Conservation (phyloP, 2,329 filamentous ascomycete species). For the Aspergillus sp. region DNA sequence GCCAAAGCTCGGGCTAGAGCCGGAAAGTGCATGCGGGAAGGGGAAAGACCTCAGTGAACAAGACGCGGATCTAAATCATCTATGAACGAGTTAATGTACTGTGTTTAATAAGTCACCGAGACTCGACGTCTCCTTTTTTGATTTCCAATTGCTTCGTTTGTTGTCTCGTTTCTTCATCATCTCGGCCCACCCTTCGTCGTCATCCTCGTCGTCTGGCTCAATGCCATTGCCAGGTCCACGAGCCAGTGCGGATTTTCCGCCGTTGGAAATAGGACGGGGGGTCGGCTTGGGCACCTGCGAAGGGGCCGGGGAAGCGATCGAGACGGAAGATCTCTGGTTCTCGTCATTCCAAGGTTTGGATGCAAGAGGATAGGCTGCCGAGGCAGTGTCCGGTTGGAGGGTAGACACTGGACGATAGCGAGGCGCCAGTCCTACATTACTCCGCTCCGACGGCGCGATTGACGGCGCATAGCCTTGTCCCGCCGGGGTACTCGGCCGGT, state of each 20-base stretch:
- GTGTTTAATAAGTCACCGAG: slow-evolving; percentile 40
- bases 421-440: slow-evolving; percentile 85
- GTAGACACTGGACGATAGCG: slow-evolving; percentile 88
- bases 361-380: slow-evolving; percentile 33
- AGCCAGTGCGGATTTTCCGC: slow-evolving; percentile 17
- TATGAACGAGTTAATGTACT: slow-evolving; percentile 28
- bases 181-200: slow-evolving; percentile 52
- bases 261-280: slow-evolving; percentile 29
- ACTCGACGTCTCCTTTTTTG: slow-evolving; percentile 39
- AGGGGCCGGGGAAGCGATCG: slow-evolving; percentile 21
- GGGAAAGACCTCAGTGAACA: slow-evolving; percentile 10
- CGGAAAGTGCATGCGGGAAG: slow-evolving; percentile 3
- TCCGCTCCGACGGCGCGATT: slow-evolving; percentile 92
- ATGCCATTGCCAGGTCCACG: slow-evolving; percentile 19
- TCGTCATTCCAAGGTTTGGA: slow-evolving; percentile 41
- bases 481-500: slow-evolving; percentile 24
- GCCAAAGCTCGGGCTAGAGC: slow-evolving; percentile 3
- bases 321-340: slow-evolving; percentile 27
- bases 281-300: slow-evolving; percentile 29
- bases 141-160: slow-evolving; percentile 49
- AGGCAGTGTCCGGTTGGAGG: slow-evolving; percentile 41
- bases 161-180: slow-evolving; percentile 52
- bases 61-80: slow-evolving; percentile 8
- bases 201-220: slow-evolving; percentile 45
- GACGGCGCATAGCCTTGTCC: slow-evolving; percentile 71